A percentile compares a stretch with the other conserved stretches of the same genome.
phyloP scores from a whole-genome alignment of 2,329 filamentous ascomycete species.

The Coniochaeta hoffmannii region DNA sequence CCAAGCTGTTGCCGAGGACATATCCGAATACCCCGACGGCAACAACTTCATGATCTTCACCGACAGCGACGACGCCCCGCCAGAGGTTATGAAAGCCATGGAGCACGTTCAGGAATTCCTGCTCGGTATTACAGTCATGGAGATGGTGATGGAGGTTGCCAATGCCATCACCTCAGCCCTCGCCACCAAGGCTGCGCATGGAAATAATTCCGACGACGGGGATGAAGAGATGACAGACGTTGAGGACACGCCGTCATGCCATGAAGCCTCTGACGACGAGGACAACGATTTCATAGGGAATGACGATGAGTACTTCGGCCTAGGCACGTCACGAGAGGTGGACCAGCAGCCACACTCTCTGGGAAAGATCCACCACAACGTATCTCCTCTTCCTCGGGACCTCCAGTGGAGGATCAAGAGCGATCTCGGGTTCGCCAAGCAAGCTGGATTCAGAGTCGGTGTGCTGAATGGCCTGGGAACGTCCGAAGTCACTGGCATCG shows the following conservation, averaged over 20 bases:
- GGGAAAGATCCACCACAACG: background rate
- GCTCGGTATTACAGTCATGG: background rate
- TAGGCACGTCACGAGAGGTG: background rate
- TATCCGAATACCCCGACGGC: slow-evolving; percentile 28
- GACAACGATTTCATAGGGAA: background rate
- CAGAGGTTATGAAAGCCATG: slow-evolving; percentile 8
- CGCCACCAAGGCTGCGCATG: slow-evolving; percentile 20
- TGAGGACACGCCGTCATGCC: slow-evolving; percentile 7
- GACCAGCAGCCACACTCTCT: background rate
- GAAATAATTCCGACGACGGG: slow-evolving; percentile 14
- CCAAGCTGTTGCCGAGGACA: slow-evolving; percentile 26
- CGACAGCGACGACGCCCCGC: slow-evolving; percentile 25
- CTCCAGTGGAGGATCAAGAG: slow-evolving; percentile 34
- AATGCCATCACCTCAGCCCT: background rate
- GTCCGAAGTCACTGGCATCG: slow-evolving; percentile 32
- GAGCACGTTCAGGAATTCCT: background rate
- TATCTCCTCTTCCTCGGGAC: background rate
- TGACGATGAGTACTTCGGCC: slow-evolving; percentile 26
- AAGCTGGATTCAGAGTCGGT: slow-evolving; percentile 64
- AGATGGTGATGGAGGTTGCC: background rate
- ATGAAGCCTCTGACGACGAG: slow-evolving; percentile 12
- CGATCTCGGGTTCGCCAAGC: slow-evolving; percentile 55
- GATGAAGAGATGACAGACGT: slow-evolving; percentile 13
- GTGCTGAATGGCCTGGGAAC: slow-evolving; percentile 42
- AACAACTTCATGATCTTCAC: slow-evolving; percentile 36